These are phyloP conservation scores for Lupinus albus DNA, from an alignment of 306 rosid species.

Conservation along the genomic window DNA sequence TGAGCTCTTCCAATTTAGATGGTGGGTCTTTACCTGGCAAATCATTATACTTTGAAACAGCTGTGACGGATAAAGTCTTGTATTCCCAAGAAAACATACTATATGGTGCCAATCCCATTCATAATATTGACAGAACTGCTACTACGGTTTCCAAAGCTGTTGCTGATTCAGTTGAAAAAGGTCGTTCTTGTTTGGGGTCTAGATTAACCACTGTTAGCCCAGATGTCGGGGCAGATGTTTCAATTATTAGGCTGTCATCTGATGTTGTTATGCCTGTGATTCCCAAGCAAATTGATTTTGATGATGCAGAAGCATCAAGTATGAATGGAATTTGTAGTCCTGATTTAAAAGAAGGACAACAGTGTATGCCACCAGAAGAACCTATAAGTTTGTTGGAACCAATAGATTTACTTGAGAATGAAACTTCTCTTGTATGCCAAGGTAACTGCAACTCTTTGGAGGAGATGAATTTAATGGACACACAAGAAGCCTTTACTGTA, in stretches of 20 bases:
- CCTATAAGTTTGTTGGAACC: conserved; percentile 35
- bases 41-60: conserved; percentile 34
- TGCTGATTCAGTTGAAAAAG: conserved; percentile 40
- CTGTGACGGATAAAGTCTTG: conserved; percentile 35
- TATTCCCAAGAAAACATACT: conserved; percentile 40
- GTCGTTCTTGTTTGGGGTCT: conserved; percentile 35
- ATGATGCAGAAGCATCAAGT: conserved; percentile 45
- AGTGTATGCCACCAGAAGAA: conserved; percentile 40
- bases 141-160: conserved; percentile 39
- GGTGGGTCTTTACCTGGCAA: conserved; percentile 36
- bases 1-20: conserved; percentile 42
- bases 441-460: conserved; percentile 38
- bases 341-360: conserved; percentile 36
- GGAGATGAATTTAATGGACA: conserved; percentile 34
- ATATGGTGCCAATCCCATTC: conserved; percentile 36
- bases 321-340: conserved; percentile 47
- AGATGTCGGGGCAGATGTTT: conserved; percentile 46
- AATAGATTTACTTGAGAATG: conserved; percentile 30
- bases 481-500: conserved; percentile 41
- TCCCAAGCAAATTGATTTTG: conserved; percentile 66
- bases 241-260: conserved; percentile 42
- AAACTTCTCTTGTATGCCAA: conserved; percentile 34
- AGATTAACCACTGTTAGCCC: conserved; percentile 38
- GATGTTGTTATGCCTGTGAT: conserved; percentile 40
- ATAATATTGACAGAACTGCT: conserved; percentile 34